Evolutionary conservation across 2,329 filamentous ascomycete genomes (phyloP).

Genomic region (Neonectria punicea): DNA sequence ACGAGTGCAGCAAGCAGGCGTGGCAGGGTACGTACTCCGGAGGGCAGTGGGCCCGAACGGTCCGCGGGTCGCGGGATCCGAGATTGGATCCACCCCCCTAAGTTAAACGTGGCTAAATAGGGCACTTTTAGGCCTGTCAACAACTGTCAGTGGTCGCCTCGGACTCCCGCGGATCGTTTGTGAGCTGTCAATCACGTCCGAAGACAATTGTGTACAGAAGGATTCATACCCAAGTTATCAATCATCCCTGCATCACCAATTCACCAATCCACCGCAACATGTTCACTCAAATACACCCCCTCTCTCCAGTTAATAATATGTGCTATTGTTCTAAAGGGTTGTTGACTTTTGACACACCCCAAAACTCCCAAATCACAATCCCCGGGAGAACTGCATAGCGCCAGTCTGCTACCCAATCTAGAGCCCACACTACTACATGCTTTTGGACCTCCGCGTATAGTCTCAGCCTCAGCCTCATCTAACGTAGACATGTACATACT

Average conservation of each 20-base stretch:
- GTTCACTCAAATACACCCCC: not conserved
- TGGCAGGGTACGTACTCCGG: not conserved
- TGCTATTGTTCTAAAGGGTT: conserved; percentile 38
- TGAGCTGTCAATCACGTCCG: not conserved
- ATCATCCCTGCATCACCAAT: not conserved
- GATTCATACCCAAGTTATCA: not conserved
- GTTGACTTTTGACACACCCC: conserved; percentile 39
- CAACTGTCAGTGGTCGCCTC: not conserved
- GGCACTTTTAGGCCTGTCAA: not conserved
- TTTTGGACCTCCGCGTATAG: not conserved
- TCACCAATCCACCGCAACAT: not conserved
- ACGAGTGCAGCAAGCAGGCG: too few relatives aligned
- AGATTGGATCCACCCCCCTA: conserved; percentile 32
- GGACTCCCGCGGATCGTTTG: not conserved
- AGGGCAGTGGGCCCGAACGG: not conserved
- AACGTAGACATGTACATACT: not conserved
- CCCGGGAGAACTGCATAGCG: conserved; percentile 32
- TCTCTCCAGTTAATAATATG: conserved; percentile 17
- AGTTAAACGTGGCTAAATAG: not conserved
- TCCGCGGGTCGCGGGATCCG: conserved; percentile 34
- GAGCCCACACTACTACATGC: conserved; percentile 19
- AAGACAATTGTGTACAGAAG: too few relatives aligned
- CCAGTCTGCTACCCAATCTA: conserved; percentile 35
- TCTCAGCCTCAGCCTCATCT: conserved; percentile 9
- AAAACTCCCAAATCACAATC: conserved; percentile 39